phyloP scores from a whole-genome alignment of 192 early-diverging fungal species.

The Allomyces macrogynus region DNA sequence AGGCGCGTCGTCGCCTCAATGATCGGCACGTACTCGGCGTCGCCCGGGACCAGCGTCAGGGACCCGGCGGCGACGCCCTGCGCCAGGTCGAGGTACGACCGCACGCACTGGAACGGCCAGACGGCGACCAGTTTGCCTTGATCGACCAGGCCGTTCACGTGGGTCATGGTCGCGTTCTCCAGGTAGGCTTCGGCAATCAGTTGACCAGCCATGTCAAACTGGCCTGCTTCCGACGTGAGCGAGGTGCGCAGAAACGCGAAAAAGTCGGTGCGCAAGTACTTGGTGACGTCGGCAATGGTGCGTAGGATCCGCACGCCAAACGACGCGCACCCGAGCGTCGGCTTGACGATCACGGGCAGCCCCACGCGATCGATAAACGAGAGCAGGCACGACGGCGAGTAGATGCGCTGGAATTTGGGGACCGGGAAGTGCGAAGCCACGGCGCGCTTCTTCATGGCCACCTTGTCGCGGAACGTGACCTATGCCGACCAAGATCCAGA shows the following conservation, averaged over 20 bases:
- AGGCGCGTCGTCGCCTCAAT: conserved; percentile 5
- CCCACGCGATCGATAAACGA: conserved; percentile 7
- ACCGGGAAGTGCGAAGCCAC: conserved; percentile 8
- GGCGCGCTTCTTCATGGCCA: conserved; percentile 11
- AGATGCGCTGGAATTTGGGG: conserved; percentile 12
- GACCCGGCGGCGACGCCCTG: conserved; percentile 7
- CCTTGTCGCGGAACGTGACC: conserved; percentile 15
- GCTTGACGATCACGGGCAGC: conserved; percentile 18
- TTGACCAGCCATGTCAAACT: neutral
- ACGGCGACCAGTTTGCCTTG: conserved; percentile 5
- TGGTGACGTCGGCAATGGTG: neutral
- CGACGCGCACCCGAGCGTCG: conserved; percentile 14
- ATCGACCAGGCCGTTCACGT: conserved; percentile 18
- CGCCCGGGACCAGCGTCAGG: conserved; percentile 5
- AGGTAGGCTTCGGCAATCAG: neutral
- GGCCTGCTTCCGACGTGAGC: neutral
- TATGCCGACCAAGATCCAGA: neutral
- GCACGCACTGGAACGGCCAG: conserved; percentile 9
- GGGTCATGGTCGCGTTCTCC: conserved; percentile 13
- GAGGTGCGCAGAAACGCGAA: neutral
- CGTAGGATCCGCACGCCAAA: conserved; percentile 5
- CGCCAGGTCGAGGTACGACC: conserved; percentile 23
- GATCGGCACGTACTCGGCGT: conserved; percentile 10
- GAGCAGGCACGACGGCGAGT: conserved; percentile 11
- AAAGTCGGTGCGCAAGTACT: neutral